Percentiles rank a stretch among this genome's conserved stretches.
Conservation (phyloP, 768 basidiomycete species). For the Phanerochaete carnosa region DNA sequence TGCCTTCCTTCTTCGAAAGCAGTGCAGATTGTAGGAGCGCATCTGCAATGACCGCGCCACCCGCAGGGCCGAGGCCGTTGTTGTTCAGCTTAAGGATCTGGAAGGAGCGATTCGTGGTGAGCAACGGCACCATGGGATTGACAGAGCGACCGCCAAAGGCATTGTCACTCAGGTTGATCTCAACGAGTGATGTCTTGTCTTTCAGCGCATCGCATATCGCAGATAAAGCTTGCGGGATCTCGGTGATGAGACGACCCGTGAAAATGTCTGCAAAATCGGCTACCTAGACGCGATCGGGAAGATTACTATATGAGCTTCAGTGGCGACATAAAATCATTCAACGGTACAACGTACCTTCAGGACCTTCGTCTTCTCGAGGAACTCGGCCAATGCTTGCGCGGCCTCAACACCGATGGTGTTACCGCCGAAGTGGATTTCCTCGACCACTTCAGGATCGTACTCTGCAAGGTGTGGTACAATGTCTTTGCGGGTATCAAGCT, state of each 20-base stretch:
- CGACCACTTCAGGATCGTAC: constrained; percentile 61
- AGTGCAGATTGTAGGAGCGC: constrained; percentile 78
- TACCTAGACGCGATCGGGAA: constrained; percentile 45
- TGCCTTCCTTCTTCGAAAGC: constrained; percentile 61
- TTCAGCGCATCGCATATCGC: constrained; percentile 87
- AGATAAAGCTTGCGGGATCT: constrained; percentile 88
- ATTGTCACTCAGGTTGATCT: constrained; percentile 92
- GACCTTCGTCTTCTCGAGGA: constrained; percentile 60
- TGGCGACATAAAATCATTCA: background rate
- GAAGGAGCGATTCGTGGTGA: constrained; percentile 78
- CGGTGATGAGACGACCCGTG: constrained; percentile 91
- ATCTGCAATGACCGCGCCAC: constrained; percentile 80
- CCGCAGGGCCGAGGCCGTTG: constrained; percentile 92
- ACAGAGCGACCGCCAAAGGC: constrained; percentile 96
- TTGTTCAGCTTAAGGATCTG: constrained; percentile 90
- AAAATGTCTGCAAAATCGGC: constrained; percentile 98
- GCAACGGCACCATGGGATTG: constrained; percentile 89
- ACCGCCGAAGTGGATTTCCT: constrained; percentile 91
- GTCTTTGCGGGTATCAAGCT: constrained; percentile 73
- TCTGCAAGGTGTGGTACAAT: constrained; percentile 69
- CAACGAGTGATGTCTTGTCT: constrained; percentile 74
- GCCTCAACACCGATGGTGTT: constrained; percentile 95
- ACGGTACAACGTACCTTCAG: constrained; percentile 56
- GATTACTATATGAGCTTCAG: constrained; percentile 4
- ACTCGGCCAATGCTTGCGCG: constrained; percentile 77